Evolutionary conservation across 2,329 filamentous ascomycete genomes (phyloP).

Genomic region (Davidsoniella neocaledoniae): DNA sequence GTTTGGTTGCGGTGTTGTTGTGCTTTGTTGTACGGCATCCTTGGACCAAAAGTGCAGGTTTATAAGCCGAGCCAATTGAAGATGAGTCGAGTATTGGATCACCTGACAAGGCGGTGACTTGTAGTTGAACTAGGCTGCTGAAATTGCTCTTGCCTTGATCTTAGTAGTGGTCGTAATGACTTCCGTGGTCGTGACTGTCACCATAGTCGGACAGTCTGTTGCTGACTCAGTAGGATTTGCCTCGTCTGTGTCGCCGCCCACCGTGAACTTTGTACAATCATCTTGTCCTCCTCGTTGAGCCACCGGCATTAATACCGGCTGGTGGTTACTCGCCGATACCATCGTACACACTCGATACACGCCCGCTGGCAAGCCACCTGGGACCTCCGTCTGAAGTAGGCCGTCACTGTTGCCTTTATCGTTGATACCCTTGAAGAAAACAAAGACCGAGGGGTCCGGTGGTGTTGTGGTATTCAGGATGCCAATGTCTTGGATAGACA

Average conservation of each 20-base stretch:
- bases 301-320: slow-evolving; percentile 40
- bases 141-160: background rate
- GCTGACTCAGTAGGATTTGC: background rate
- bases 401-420: slow-evolving; percentile 31
- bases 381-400: slow-evolving; percentile 26
- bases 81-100: no score
- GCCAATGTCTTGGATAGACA: slow-evolving; percentile 33
- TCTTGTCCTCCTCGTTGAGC: slow-evolving; percentile 37
- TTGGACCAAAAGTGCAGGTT: no score
- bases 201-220: background rate
- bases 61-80: no score
- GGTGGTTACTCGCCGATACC: slow-evolving; percentile 33
- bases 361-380: slow-evolving; percentile 29
- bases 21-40: no score
- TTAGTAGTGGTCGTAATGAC: background rate
- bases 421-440: slow-evolving; percentile 43
- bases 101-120: no score
- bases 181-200: slow-evolving; percentile 2
- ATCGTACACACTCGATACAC: slow-evolving; percentile 35
- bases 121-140: background rate
- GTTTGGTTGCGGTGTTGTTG: no score
- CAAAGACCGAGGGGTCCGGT: slow-evolving; percentile 26
- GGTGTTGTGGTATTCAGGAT: slow-evolving; percentile 22
- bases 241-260: slow-evolving; percentile 14
- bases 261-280: slow-evolving; percentile 33